phyloP scores from a whole-genome alignment of 1,284 basidiomycete genomes.

The Tilletia walkeri region DNA sequence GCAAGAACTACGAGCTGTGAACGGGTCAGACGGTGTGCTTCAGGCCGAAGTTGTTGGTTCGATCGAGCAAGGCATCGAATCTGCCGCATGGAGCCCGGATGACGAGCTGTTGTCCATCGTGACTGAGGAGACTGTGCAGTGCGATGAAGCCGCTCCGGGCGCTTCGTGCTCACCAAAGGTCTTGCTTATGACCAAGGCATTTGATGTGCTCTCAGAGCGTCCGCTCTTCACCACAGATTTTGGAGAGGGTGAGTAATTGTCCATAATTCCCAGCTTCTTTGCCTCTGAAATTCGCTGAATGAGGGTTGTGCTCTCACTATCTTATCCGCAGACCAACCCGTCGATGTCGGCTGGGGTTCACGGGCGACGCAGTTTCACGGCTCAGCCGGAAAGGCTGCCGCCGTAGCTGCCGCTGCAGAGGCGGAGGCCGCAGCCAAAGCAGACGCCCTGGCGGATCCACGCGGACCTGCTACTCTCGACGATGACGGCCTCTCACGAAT shows the following conservation, averaged over 20 bases:
- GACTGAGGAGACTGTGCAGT: slow-evolving; percentile 31
- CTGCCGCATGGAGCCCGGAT: slow-evolving; percentile 86
- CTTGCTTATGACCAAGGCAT: slow-evolving; percentile 81
- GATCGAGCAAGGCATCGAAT: slow-evolving; percentile 77
- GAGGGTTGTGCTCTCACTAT: neutral
- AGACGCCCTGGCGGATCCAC: slow-evolving; percentile 28
- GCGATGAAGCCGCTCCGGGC: slow-evolving; percentile 18
- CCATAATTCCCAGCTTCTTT: too few relatives aligned
- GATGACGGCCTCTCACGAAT: slow-evolving; percentile 75
- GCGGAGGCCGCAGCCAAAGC: slow-evolving; percentile 54
- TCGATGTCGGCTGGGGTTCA: slow-evolving; percentile 96
- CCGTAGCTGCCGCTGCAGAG: slow-evolving; percentile 61
- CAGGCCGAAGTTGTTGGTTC: slow-evolving; percentile 62
- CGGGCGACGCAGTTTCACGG: slow-evolving; percentile 98
- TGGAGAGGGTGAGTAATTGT: slow-evolving; percentile 68
- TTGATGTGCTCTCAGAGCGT: slow-evolving; percentile 80
- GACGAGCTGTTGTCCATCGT: slow-evolving; percentile 74
- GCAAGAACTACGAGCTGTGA: neutral
- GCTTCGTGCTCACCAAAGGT: slow-evolving; percentile 63
- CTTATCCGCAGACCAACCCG: slow-evolving; percentile 68
- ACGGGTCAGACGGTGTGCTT: slow-evolving; percentile 11
- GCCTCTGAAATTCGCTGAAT: too few relatives aligned
- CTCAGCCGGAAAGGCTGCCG: slow-evolving; percentile 83
- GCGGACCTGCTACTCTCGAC: slow-evolving; percentile 59
- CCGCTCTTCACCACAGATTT: slow-evolving; percentile 73